Evolutionary conservation across 2,329 filamentous ascomycete species (phyloP).

Genomic region (Zymoseptoria pseudotritici): DNA sequence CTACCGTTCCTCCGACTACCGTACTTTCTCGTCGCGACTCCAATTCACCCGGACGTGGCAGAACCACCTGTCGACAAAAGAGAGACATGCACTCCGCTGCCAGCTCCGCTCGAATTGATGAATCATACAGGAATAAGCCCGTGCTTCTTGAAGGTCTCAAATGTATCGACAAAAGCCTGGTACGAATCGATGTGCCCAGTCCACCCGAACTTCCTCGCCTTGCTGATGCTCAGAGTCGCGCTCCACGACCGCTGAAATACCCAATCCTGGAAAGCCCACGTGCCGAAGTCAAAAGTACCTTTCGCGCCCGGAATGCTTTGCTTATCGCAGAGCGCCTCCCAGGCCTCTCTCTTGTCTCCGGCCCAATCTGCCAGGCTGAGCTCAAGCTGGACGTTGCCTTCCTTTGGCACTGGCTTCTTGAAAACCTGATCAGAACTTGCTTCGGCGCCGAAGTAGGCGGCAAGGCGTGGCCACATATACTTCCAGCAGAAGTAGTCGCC

Average conservation of each 20-base stretch:
- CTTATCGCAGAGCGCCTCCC: constrained; percentile 30
- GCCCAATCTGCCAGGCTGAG: constrained; percentile 39
- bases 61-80: too few species aligned
- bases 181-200: constrained; percentile 35
- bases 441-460: constrained; percentile 28
- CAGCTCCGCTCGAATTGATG: too few species aligned
- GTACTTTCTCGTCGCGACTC: too few species aligned
- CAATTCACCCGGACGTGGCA: too few species aligned
- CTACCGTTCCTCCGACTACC: too few species aligned
- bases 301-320: constrained; percentile 31
- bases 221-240: constrained; percentile 39
- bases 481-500: constrained; percentile 34
- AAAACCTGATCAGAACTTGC: constrained; percentile 11
- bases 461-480: constrained; percentile 37
- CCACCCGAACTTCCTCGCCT: constrained; percentile 41
- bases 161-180: constrained; percentile 32
- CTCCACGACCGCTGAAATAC: constrained; percentile 38
- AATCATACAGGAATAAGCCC: too few species aligned
- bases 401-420: constrained; percentile 18
- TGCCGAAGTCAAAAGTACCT: constrained; percentile 36
- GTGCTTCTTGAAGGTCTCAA: constrained; percentile 17
- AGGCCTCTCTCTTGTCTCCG: constrained; percentile 32
- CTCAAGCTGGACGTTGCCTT: constrained; percentile 31
- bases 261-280: constrained; percentile 40
- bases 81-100: too few species aligned